Evolutionary conservation across 768 basidiomycete genomes (phyloP).

Genomic region (Agaricus sinodeliciosus): DNA sequence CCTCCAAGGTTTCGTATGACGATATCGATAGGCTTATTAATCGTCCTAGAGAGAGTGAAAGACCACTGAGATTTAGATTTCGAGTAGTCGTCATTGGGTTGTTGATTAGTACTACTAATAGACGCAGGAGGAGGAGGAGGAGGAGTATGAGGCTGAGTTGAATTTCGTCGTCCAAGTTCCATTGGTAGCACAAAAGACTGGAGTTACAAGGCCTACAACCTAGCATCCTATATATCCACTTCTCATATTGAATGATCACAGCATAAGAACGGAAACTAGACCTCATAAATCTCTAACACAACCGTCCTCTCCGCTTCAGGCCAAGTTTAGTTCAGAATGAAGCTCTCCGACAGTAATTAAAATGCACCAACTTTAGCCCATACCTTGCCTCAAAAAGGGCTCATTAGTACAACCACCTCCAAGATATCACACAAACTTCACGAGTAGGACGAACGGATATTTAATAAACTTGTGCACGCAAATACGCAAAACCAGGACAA

Average conservation of each 20-base stretch:
- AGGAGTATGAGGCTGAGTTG: not conserved
- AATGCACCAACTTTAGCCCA: no score
- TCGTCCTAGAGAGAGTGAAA: not conserved
- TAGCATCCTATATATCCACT: no score
- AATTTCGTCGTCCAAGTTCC: no score
- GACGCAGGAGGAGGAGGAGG: not conserved
- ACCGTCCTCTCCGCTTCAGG: no score
- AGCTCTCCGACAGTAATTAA: no score
- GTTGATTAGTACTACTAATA: not conserved
- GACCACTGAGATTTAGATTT: conserved; percentile 1
- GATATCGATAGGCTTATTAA: not conserved
- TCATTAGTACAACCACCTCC: not conserved
- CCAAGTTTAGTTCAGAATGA: no score
- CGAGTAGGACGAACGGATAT: not conserved
- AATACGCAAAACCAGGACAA: not conserved
- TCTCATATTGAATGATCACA: no score
- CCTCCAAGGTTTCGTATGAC: not conserved
- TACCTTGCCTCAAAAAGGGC: no score
- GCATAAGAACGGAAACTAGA: no score
- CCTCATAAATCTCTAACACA: no score
- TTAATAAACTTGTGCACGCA: not conserved
- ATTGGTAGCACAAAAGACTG: no score
- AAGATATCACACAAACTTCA: not conserved
- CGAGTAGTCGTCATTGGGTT: not conserved
- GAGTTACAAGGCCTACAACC: no score